phyloP scores from a whole-genome alignment of 305 asterid genomes.

The Rubia balearica region DNA sequence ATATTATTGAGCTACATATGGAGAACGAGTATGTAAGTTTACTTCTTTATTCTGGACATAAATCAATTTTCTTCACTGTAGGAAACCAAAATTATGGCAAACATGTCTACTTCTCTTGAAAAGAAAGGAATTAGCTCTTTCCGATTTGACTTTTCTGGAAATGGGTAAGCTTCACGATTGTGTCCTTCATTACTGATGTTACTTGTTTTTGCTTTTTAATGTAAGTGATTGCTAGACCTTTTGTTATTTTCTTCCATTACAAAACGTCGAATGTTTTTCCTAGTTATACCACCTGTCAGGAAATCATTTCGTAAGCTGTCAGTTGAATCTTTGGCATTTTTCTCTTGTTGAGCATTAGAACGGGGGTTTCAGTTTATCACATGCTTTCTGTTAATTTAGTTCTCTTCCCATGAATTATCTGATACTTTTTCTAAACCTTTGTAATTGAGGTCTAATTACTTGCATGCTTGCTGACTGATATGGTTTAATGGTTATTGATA shows the following conservation, averaged over 20 bases:
- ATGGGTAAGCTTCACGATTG: conserved; percentile 41
- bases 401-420: not conserved
- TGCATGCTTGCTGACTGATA: not conserved
- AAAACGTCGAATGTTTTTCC: no score
- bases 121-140: conserved; percentile 72
- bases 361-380: not conserved
- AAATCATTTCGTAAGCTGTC: not conserved
- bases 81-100: conserved; percentile 45
- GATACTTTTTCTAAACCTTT: not conserved
- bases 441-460: not conserved
- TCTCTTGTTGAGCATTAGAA: conserved; percentile 6
- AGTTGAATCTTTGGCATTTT: not conserved
- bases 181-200: not conserved
- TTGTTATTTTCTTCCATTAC: not conserved
- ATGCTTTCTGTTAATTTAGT: not conserved
- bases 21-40: not conserved
- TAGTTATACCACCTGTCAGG: not conserved
- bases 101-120: conserved; percentile 54
- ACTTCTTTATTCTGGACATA: not conserved
- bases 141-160: conserved; percentile 89
- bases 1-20: not conserved
- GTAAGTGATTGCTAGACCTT: not conserved
- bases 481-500: conserved; percentile 16
- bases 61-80: conserved; percentile 27
- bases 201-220: not conserved